These are phyloP conservation scores for Diaporthe vaccinii DNA, from an alignment of 2,329 filamentous ascomycete species.

Conservation along the genomic window DNA sequence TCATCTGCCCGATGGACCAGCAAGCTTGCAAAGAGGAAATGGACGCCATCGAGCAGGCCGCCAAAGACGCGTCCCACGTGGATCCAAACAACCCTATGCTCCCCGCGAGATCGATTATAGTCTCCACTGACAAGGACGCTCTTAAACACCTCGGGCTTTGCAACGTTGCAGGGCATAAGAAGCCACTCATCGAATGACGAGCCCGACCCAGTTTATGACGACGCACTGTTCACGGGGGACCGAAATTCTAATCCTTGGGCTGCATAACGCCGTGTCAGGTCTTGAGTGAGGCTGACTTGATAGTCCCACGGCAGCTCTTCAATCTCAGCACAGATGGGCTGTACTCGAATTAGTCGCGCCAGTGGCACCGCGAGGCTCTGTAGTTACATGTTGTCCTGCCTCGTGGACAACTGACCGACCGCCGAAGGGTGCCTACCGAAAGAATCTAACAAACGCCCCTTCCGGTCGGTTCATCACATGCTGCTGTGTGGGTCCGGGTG, in stretches of 20 bases:
- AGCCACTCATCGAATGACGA: constrained; percentile 73
- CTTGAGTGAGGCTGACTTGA: neutral
- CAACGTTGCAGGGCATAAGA: constrained; percentile 74
- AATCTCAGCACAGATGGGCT: neutral
- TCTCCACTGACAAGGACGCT: constrained; percentile 79
- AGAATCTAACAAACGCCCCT: neutral
- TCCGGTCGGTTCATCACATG: constrained; percentile 3
- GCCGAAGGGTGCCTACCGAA: neutral
- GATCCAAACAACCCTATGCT: constrained; percentile 93
- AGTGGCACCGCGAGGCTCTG: neutral
- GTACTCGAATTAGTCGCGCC: too few species aligned
- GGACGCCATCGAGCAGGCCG: constrained; percentile 96
- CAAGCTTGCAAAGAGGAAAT: constrained; percentile 98
- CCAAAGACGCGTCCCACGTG: constrained; percentile 90
- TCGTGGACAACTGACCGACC: neutral
- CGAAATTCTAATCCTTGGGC: neutral
- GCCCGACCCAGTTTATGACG: neutral
- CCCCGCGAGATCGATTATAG: constrained; percentile 86
- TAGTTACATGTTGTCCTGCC: neutral
- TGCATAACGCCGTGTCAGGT: neutral
- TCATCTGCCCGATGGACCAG: constrained; percentile 95
- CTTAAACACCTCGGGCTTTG: constrained; percentile 74
- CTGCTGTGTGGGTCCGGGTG: constrained; percentile 4
- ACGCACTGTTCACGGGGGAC: neutral
- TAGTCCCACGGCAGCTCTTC: neutral